Conservation (phyloP, 2,329 filamentous ascomycete species). For the Orbilia blumenaviensis region DNA sequence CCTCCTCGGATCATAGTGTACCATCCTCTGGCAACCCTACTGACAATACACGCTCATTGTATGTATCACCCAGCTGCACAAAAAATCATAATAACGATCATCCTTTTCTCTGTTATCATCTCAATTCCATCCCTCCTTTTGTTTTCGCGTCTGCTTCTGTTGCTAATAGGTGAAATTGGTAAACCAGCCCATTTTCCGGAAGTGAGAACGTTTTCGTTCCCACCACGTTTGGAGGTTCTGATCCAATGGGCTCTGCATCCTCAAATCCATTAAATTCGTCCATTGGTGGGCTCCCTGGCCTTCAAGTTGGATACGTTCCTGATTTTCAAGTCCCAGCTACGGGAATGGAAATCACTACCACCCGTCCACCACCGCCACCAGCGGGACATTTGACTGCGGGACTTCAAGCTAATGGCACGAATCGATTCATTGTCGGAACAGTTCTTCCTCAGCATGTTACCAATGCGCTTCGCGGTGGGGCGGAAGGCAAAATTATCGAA, state of each 20-base stretch:
- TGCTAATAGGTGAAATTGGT: not conserved
- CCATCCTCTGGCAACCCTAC: not conserved
- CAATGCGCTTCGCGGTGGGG: not conserved
- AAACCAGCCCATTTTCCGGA: slow-evolving; percentile 16
- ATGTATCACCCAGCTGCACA: not conserved
- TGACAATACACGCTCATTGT: not conserved
- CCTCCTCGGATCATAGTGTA: not conserved
- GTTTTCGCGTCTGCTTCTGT: not conserved
- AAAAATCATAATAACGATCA: no score
- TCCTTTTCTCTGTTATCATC: not conserved
- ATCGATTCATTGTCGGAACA: not conserved
- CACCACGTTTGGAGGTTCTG: not conserved
- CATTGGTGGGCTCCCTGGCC: not conserved
- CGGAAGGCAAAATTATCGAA: not conserved
- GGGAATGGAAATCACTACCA: not conserved
- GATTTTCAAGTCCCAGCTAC: not conserved
- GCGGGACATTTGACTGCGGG: not conserved
- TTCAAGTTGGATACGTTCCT: not conserved
- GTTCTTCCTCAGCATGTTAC: not conserved
- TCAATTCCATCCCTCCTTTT: not conserved
- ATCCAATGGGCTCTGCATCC: not conserved
- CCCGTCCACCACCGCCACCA: not conserved
- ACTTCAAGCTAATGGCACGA: not conserved
- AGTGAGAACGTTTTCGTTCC: slow-evolving; percentile 23
- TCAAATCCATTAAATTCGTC: not conserved